phyloP scores from a whole-genome alignment of 306 rosid species.

The Inga oerstediana region DNA sequence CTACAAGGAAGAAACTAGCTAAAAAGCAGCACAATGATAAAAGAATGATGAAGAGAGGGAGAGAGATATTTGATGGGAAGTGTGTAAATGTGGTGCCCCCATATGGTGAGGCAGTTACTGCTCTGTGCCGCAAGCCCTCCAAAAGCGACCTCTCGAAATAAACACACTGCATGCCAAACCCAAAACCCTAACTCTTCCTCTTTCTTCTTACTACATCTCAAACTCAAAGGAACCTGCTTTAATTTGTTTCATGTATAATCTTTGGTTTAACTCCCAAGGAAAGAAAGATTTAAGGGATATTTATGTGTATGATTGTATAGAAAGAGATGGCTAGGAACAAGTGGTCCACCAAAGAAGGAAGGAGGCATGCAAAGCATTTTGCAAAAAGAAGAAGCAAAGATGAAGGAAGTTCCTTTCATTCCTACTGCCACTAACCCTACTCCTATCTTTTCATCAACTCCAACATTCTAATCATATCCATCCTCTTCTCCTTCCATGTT shows the following conservation, averaged over 20 bases:
- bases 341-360: conserved; percentile 35
- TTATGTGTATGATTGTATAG: background rate
- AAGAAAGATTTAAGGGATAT: background rate
- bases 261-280: background rate
- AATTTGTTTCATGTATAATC: background rate
- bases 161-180: background rate
- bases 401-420: background rate
- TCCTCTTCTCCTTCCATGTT: background rate
- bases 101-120: conserved; percentile 1
- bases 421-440: background rate
- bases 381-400: conserved; percentile 45
- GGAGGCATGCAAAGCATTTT: conserved; percentile 29
- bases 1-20: background rate
- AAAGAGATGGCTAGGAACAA: background rate
- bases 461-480: background rate
- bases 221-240: background rate
- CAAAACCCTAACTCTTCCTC: background rate
- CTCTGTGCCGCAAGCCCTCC: conserved; percentile 23
- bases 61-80: background rate
- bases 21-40: background rate
- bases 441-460: background rate
- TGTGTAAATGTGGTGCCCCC: background rate
- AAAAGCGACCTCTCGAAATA: conserved; percentile 24
- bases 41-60: background rate
- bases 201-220: background rate